Evolutionary conservation across 768 basidiomycete species (phyloP).

Genomic region (Leccinum arenicola): DNA sequence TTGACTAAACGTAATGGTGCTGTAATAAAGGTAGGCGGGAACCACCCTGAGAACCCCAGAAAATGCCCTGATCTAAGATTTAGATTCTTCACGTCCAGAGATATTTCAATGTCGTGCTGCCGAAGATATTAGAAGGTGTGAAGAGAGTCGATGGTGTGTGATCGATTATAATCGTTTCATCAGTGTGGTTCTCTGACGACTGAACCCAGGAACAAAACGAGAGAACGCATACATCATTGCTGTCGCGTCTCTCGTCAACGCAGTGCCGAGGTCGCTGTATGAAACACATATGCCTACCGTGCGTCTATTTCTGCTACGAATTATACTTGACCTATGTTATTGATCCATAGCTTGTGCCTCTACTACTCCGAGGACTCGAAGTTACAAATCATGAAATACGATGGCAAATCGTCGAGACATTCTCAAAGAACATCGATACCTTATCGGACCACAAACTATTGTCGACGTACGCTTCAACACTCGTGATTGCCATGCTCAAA

Average conservation of each 20-base stretch:
- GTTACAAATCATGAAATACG: conserved; percentile 73
- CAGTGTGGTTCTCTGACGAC: neutral
- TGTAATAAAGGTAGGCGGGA: conserved; percentile 61
- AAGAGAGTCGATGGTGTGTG: conserved; percentile 51
- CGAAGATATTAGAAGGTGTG: conserved; percentile 69
- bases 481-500: conserved; percentile 70
- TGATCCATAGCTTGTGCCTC: conserved; percentile 72
- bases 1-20: conserved; percentile 79
- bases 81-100: conserved; percentile 75
- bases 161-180: neutral
- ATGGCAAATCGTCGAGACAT: conserved; percentile 74
- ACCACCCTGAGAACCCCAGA: neutral
- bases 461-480: conserved; percentile 65
- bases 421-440: conserved; percentile 67
- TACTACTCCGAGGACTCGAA: conserved; percentile 82
- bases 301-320: conserved; percentile 14
- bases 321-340: neutral
- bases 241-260: conserved; percentile 74
- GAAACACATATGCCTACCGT: conserved; percentile 64
- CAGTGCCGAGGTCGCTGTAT: conserved; percentile 76
- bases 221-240: conserved; percentile 80
- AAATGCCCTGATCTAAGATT: neutral
- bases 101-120: conserved; percentile 69
- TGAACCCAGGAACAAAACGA: conserved; percentile 41
- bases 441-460: conserved; percentile 50